A percentile compares a stretch with the other conserved stretches of the same genome.
Evolutionary conservation across 2,329 filamentous ascomycete genomes (phyloP).

Genomic region (Gnomoniopsis smithogilvyi): DNA sequence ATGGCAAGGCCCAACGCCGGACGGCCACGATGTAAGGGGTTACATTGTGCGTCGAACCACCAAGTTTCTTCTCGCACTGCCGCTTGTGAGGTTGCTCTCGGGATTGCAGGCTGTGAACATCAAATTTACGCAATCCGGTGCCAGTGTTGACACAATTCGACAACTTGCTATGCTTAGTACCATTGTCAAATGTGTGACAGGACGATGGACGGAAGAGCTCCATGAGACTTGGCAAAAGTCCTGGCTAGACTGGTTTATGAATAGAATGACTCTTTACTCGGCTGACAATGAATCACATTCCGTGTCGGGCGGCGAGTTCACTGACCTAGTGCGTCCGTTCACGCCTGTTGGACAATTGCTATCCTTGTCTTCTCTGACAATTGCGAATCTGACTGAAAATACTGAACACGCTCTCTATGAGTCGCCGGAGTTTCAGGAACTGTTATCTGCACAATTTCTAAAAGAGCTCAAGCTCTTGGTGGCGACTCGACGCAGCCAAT

Average conservation of each 20-base stretch:
- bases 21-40: background rate
- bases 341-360: background rate
- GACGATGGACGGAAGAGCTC: background rate
- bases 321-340: background rate
- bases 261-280: no score
- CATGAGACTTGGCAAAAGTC: background rate
- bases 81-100: background rate
- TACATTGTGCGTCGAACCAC: background rate
- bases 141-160: background rate
- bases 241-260: background rate
- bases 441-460: background rate
- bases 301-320: background rate
- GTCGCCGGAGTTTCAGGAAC: background rate
- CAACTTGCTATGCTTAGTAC: background rate
- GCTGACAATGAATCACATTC: background rate
- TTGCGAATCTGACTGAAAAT: slow-evolving; percentile 7
- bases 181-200: background rate
- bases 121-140: background rate
- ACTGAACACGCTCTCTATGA: background rate
- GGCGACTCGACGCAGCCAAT: background rate
- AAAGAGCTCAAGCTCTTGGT: slow-evolving; percentile 1
- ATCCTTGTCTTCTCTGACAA: slow-evolving; percentile 1
- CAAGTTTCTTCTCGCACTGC: background rate
- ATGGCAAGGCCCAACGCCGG: no score
- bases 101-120: slow-evolving; percentile 2